Conservation (phyloP, 371 early-diverging fungal species). For the Blastocladiella emersonii region DNA sequence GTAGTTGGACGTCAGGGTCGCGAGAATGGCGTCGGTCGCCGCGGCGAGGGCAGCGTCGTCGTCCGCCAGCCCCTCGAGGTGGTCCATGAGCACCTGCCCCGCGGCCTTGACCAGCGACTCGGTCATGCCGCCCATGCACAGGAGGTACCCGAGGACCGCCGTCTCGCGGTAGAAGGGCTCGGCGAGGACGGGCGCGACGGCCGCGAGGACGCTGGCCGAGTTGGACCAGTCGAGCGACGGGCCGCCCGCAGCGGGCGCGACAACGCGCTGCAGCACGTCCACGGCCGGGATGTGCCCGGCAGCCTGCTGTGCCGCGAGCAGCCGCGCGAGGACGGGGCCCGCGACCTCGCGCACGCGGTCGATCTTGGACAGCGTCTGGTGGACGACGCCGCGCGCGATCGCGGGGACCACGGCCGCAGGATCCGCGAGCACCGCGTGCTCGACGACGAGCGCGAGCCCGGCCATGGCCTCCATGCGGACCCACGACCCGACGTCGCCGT, state of each 20-base stretch:
- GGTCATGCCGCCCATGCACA: constrained; percentile 65
- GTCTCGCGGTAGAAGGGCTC: constrained; percentile 40
- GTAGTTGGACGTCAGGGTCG: constrained; percentile 27
- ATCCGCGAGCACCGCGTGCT: no score
- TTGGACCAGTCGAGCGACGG: constrained; percentile 43
- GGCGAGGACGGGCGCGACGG: constrained; percentile 38
- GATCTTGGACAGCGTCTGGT: constrained; percentile 69
- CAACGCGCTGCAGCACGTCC: constrained; percentile 3
- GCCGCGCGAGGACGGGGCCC: background rate
- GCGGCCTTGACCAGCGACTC: constrained; percentile 50
- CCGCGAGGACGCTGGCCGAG: constrained; percentile 47
- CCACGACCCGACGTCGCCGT: constrained; percentile 94
- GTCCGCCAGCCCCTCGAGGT: constrained; percentile 31
- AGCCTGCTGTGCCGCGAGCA: no score
- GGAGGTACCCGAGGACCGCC: constrained; percentile 47
- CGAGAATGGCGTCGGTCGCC: constrained; percentile 22
- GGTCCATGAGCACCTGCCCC: constrained; percentile 45
- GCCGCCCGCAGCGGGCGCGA: background rate
- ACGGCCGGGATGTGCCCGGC: constrained; percentile 9
- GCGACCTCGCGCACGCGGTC: constrained; percentile 46
- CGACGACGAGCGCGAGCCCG: constrained; percentile 26
- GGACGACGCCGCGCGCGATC: constrained; percentile 35
- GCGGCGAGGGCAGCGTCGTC: constrained; percentile 15
- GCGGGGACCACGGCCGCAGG: constrained; percentile 6
- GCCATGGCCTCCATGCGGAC: constrained; percentile 62